phyloP scores from a whole-genome alignment of 2,329 filamentous ascomycete species.

The Pseudogymnoascus sp. region DNA sequence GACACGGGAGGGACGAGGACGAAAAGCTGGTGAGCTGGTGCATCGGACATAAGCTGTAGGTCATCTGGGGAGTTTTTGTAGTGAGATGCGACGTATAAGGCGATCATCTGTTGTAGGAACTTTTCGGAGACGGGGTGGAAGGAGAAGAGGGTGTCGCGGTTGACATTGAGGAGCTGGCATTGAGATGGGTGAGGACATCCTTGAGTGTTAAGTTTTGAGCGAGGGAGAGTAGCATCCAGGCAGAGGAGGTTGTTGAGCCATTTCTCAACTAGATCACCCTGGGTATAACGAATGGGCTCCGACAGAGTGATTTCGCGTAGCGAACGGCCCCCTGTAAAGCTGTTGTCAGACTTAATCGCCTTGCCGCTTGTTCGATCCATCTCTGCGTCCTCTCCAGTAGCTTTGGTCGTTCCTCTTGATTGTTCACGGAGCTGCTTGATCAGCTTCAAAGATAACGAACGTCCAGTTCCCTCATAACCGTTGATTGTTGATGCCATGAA shows the following conservation, averaged over 20 bases:
- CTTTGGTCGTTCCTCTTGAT: conserved; percentile 56
- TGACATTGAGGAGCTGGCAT: conserved; percentile 88
- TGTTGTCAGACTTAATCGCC: conserved; percentile 53
- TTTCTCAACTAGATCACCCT: conserved; percentile 84
- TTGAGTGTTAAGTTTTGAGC: conserved; percentile 60
- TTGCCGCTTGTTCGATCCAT: conserved; percentile 75
- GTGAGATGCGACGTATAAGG: conserved; percentile 90
- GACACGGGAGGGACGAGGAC: conserved; percentile 82
- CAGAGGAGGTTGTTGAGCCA: conserved; percentile 95
- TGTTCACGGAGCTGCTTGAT: conserved; percentile 96
- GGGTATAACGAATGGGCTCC: conserved; percentile 90
- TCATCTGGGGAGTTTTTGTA: conserved; percentile 99
- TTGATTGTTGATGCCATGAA: conserved; percentile 99
- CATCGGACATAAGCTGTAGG: conserved; percentile 96
- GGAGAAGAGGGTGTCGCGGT: conserved; percentile 94
- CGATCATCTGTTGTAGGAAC: conserved; percentile 97
- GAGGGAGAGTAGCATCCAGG: conserved; percentile 82
- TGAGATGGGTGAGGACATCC: conserved; percentile 85
- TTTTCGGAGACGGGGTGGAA: conserved; percentile 96
- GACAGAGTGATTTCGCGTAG: conserved; percentile 86
- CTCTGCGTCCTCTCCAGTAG: conserved; percentile 51
- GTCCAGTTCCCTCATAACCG: conserved; percentile 93
- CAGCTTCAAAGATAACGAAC: conserved; percentile 88
- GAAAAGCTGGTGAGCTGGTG: conserved; percentile 91
- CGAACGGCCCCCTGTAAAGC: conserved; percentile 60